A percentile compares a stretch with the other conserved stretches of the same genome.
phyloP scores from a whole-genome alignment of 352 stramenopile species.

The Phytophthora boehmeriae region DNA sequence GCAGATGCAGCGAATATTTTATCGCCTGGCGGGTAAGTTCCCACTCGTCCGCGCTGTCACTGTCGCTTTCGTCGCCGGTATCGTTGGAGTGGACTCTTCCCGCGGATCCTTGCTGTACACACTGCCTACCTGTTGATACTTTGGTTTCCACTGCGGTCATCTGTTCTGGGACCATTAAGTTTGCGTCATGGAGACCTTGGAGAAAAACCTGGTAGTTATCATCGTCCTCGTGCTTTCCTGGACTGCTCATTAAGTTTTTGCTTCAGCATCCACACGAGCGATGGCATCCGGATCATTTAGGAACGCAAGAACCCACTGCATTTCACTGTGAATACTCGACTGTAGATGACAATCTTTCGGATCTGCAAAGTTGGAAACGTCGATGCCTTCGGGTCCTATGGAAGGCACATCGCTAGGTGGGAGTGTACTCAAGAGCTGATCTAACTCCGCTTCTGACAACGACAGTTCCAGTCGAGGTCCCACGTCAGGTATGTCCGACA shows the following conservation, averaged over 20 bases:
- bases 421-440: slow-evolving; percentile 55
- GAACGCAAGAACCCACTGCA: slow-evolving; percentile 80
- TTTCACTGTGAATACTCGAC: slow-evolving; percentile 41
- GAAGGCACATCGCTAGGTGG: slow-evolving; percentile 10
- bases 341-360: slow-evolving; percentile 10
- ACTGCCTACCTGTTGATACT: slow-evolving; percentile 2
- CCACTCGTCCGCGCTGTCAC: slow-evolving; percentile 42
- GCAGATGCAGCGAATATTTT: slow-evolving; percentile 25
- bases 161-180: slow-evolving; percentile 39
- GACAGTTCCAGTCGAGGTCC: slow-evolving; percentile 58
- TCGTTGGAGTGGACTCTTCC: neutral
- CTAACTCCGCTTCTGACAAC: slow-evolving; percentile 60
- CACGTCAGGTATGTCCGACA: slow-evolving; percentile 7
- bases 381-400: neutral
- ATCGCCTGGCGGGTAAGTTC: slow-evolving; percentile 38
- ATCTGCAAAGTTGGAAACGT: slow-evolving; percentile 11
- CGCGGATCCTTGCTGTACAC: neutral
- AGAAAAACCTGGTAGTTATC: slow-evolving; percentile 81
- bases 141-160: slow-evolving; percentile 1
- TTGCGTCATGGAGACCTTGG: slow-evolving; percentile 58
- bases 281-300: slow-evolving; percentile 54
- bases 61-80: slow-evolving; percentile 12
- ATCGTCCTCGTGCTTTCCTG: slow-evolving; percentile 56
- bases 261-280: slow-evolving; percentile 52
- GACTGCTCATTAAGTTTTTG: slow-evolving; percentile 52